These are phyloP conservation scores for Tagetes erecta DNA, from an alignment of 129 eudicot genomes.

Conservation along the genomic window DNA sequence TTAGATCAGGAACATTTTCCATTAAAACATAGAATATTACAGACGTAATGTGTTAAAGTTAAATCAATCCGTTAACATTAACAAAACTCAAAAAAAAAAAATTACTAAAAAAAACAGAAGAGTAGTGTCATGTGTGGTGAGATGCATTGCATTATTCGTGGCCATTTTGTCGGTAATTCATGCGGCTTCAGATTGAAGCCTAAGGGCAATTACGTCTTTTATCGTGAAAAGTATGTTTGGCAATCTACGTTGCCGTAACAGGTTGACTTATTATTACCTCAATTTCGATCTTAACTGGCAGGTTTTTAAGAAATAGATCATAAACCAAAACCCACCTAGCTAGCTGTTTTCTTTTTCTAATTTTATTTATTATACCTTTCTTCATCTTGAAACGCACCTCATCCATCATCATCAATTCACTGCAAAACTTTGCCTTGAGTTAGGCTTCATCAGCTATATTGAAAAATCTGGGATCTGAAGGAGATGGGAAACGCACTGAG, in stretches of 20 bases:
- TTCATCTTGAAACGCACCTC: constrained; percentile 11
- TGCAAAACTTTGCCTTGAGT: too few relatives aligned
- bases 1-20: too few relatives aligned
- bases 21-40: too few relatives aligned
- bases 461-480: neutral
- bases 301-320: constrained; percentile 20
- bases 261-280: constrained; percentile 22
- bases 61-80: too few relatives aligned
- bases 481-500: constrained; percentile 86
- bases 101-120: too few relatives aligned
- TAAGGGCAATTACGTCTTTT: constrained; percentile 25
- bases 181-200: constrained; percentile 16
- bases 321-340: constrained; percentile 18
- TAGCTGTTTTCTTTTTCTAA: too few relatives aligned
- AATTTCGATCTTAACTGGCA: neutral
- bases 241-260: constrained; percentile 28
- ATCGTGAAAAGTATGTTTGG: constrained; percentile 12
- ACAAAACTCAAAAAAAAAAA: too few relatives aligned
- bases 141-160: constrained; percentile 20
- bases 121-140: constrained; percentile 30
- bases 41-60: too few relatives aligned
- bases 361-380: constrained; percentile 12
- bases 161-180: neutral
- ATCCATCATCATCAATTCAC: neutral
- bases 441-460: too few relatives aligned